Percentiles rank a stretch among this genome's conserved stretches.
Evolutionary conservation across 305 asterid species (phyloP).

Genomic region (Euphrasia arctica): DNA sequence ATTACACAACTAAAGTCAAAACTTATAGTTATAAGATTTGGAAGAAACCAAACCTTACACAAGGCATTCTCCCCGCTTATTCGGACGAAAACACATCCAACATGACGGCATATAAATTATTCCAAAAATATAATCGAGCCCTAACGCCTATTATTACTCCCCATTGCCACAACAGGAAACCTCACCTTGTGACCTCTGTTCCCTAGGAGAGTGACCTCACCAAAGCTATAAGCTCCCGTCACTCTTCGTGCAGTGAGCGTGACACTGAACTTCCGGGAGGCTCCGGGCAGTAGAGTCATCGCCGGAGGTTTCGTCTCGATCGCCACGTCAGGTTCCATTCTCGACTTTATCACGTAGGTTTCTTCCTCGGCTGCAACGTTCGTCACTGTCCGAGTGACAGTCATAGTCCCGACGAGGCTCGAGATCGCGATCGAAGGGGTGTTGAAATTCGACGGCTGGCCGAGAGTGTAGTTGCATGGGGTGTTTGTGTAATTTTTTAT

Average conservation of each 20-base stretch:
- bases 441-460: slow-evolving; percentile 85
- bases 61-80: slow-evolving; percentile 35
- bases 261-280: slow-evolving; percentile 54
- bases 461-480: slow-evolving; percentile 93
- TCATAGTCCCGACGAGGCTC: slow-evolving; percentile 87
- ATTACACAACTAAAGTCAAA: slow-evolving; percentile 48
- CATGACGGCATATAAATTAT: slow-evolving; percentile 35
- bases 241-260: slow-evolving; percentile 76
- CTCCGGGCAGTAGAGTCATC: slow-evolving; percentile 80
- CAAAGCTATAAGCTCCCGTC: slow-evolving; percentile 81
- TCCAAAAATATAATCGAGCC: slow-evolving; percentile 18
- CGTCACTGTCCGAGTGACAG: slow-evolving; percentile 70
- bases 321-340: slow-evolving; percentile 91
- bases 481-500: slow-evolving; percentile 60
- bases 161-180: slow-evolving; percentile 81
- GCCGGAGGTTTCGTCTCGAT: slow-evolving; percentile 90
- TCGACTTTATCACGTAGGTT: slow-evolving; percentile 74
- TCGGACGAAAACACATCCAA: slow-evolving; percentile 35
- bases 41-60: slow-evolving; percentile 45
- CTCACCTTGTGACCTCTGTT: slow-evolving; percentile 90
- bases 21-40: slow-evolving; percentile 36
- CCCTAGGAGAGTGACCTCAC: slow-evolving; percentile 84
- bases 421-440: slow-evolving; percentile 80
- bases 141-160: slow-evolving; percentile 48
- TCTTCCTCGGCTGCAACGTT: slow-evolving; percentile 94